phyloP scores from a whole-genome alignment of 331 rosid genomes.

The Erythrophleum ivorense region DNA sequence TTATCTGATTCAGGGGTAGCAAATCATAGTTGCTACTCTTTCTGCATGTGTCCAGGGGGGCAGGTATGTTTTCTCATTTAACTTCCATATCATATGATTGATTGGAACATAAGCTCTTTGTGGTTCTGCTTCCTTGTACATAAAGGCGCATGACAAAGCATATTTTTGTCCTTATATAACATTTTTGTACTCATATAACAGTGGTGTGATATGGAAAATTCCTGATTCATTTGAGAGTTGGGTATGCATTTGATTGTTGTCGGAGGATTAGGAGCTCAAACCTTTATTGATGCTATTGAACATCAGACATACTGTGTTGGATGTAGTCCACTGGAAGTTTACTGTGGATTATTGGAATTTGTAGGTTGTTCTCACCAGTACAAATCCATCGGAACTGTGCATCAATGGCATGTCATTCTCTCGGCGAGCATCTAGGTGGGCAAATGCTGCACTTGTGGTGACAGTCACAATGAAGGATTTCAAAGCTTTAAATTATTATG shows the following conservation, averaged over 20 bases:
- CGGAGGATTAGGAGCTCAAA: constrained; percentile 17
- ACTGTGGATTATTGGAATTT: constrained; percentile 42
- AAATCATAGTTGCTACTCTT: constrained; percentile 86
- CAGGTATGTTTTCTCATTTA: constrained; percentile 64
- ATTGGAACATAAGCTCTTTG: constrained; percentile 23
- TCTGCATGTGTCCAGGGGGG: constrained; percentile 99
- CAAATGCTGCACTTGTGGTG: constrained; percentile 97
- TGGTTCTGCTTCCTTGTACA: constrained; percentile 23
- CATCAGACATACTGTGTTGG: not conserved
- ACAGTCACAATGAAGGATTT: constrained; percentile 81
- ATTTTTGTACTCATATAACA: not conserved
- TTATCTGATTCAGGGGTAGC: constrained; percentile 48
- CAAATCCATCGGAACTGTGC: constrained; percentile 88
- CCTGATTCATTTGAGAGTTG: not conserved
- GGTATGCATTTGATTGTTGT: constrained; percentile 15
- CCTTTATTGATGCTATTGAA: constrained; percentile 24
- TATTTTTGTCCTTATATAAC: constrained; percentile 4
- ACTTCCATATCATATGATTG: constrained; percentile 32
- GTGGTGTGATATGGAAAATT: not conserved
- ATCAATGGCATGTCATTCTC: constrained; percentile 98
- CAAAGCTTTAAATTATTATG: constrained; percentile 63
- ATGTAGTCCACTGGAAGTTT: constrained; percentile 35
- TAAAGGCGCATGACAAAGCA: constrained; percentile 2
- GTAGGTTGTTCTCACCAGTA: constrained; percentile 97
- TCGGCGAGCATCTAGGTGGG: constrained; percentile 94